Evolutionary conservation across 2,329 filamentous ascomycete species (phyloP).

Genomic region (Fusarium neocosmosporiellum): DNA sequence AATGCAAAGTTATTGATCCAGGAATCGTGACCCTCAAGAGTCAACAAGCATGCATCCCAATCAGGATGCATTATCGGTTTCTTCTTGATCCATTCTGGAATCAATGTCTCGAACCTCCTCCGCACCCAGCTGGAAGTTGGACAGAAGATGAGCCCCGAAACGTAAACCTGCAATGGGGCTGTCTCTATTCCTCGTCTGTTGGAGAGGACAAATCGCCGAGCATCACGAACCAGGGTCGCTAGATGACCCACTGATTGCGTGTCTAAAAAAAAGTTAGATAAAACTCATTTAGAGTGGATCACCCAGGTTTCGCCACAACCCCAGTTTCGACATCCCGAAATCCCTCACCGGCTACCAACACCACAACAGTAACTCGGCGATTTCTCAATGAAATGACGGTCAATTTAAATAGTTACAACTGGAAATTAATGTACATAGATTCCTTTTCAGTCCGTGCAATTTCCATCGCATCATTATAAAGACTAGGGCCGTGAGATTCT

Average conservation of each 20-base stretch:
- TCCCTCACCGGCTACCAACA: no score
- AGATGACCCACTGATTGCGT: not conserved
- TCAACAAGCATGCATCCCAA: not conserved
- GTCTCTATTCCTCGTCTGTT: not conserved
- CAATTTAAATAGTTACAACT: no score
- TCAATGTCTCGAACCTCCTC: not conserved
- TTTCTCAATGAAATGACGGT: no score
- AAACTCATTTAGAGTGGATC: not conserved
- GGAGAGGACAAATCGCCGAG: not conserved
- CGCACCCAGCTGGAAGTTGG: not conserved
- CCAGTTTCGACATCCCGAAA: no score
- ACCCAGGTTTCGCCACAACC: no score
- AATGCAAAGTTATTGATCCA: accelerated
- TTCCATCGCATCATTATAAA: no score
- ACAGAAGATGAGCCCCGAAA: not conserved
- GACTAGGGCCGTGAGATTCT: no score
- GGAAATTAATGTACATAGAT: no score
- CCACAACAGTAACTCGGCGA: no score
- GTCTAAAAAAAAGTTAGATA: not conserved
- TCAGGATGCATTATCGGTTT: not conserved
- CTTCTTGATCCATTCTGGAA: not conserved
- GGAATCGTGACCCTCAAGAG: not conserved
- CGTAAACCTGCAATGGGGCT: not conserved
- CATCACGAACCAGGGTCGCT: not conserved
- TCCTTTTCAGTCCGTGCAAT: no score